Base-by-base conservation (phyloP, 2,329 filamentous ascomycete genomes). In the Knufia petricola region DNA sequence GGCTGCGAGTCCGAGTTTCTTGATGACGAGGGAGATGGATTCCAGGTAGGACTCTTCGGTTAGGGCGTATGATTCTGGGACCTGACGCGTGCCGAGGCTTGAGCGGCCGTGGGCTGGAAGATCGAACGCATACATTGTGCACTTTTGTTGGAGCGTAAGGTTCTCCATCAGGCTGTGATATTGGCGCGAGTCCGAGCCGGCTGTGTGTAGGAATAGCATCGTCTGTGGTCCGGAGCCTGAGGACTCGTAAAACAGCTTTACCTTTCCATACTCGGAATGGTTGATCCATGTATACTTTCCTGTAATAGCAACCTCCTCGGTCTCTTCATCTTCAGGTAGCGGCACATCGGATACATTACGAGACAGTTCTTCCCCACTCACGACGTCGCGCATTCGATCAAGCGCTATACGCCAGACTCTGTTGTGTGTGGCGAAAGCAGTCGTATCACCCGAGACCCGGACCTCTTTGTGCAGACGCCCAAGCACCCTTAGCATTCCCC, bases 231-330 rank as follows among this genome's bases (percentile, higher is more conserved):
- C 51, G 13, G 26, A 21, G 19, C 53, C 53, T 1, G 53, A 50
- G 23, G 26, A 28, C 21, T 55, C 53, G 41, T 55, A 55, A 39
- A 55, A 55, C 34, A 55, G 48, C 47, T 55, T 55, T 43, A 52
- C 51, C 30, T 53, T 52, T n/a, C 51, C 53, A 4, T 53, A 20
- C 10, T 36, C 36, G 1, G 51, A 7, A 3, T 53, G 37, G 7
- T 32, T 52, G 44, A 55, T 32, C 51, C 51, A 53, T 17, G 47
- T 51, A 23, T 55, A 55, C 19, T 52, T 49, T 9, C 53, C 53
- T n/a, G 48, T 46, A 40, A 55, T 52, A 1, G 47, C 48, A 36
- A 52, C 51, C 39, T 53, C 51, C 32, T 53, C 46, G n/a, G n/a
- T 26, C 26, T 53, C 49, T 17, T 55, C 53, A 21, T 51, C 51